Conservation (phyloP, 208 protist species). For the Tritrichomonas musculus region DNA sequence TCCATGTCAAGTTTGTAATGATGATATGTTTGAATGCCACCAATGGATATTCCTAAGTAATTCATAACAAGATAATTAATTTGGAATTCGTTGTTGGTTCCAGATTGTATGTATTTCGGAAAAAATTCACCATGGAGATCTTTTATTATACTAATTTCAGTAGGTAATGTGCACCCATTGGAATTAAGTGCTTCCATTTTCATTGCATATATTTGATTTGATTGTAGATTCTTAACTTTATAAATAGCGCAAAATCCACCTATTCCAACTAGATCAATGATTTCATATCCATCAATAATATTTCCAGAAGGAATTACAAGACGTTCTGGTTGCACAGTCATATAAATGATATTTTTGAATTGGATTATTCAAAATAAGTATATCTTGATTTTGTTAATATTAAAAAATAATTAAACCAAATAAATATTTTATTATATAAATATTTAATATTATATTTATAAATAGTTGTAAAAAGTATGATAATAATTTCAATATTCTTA, state of each 20-base stretch:
- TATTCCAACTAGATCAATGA: background rate
- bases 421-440: too few species aligned
- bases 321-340: too few species aligned
- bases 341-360: too few species aligned
- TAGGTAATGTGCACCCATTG: background rate
- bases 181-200: background rate
- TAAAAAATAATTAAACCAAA: too few species aligned
- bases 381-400: too few species aligned
- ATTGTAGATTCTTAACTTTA: background rate
- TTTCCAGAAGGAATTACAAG: too few species aligned
- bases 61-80: conserved; percentile 7
- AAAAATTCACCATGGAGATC: background rate
- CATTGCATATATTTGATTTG: background rate
- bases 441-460: too few species aligned
- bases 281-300: too few species aligned
- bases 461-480: too few species aligned
- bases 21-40: background rate
- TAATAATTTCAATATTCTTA: too few species aligned
- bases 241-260: conserved; percentile 3
- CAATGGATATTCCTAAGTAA: background rate
- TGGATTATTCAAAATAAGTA: too few species aligned
- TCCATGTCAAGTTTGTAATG: background rate
- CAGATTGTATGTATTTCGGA: background rate
- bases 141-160: background rate
- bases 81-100: background rate